These are phyloP conservation scores for Aspergillus incahuasiensis DNA, from an alignment of 495 filamentous ascomycete genomes.

Conservation along the genomic window DNA sequence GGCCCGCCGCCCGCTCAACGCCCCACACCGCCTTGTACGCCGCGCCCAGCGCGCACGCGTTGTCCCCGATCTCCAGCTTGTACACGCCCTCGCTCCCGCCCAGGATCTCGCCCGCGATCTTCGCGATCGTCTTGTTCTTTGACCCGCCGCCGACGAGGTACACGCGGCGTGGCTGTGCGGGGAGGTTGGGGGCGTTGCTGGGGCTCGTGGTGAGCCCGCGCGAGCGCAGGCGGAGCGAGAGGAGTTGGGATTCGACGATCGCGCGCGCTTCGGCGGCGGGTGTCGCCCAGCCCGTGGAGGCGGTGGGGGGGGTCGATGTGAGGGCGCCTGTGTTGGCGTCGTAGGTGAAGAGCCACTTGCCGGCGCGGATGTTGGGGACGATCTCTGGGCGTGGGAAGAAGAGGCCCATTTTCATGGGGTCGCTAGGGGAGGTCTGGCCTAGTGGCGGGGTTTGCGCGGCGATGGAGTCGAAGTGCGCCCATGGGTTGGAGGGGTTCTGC, in stretches of 20 bases:
- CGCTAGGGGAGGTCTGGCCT: constrained; percentile 48
- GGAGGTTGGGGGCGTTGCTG: constrained; percentile 49
- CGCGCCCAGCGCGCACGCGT: constrained; percentile 89
- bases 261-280: constrained; percentile 69
- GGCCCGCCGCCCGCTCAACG: too few species aligned
- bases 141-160: constrained; percentile 93
- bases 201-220: constrained; percentile 63
- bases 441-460: constrained; percentile 62
- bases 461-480: constrained; percentile 72
- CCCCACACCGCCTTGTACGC: constrained; percentile 99
- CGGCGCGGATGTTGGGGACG: constrained; percentile 79
- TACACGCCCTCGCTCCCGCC: constrained; percentile 87
- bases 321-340: constrained; percentile 39
- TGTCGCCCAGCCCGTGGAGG: constrained; percentile 45
- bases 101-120: constrained; percentile 77
- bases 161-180: constrained; percentile 79
- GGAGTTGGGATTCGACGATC: constrained; percentile 90
- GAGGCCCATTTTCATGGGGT: constrained; percentile 74
- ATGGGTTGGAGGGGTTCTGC: constrained; percentile 44
- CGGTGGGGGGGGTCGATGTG: constrained; percentile 30
- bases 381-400: constrained; percentile 96
- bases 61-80: constrained; percentile 88
- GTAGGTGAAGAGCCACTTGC: constrained; percentile 80
- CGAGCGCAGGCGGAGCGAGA: constrained; percentile 82
- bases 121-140: constrained; percentile 79